phyloP scores from a whole-genome alignment of 352 stramenopile species.

The Globisporangium middletonii region DNA sequence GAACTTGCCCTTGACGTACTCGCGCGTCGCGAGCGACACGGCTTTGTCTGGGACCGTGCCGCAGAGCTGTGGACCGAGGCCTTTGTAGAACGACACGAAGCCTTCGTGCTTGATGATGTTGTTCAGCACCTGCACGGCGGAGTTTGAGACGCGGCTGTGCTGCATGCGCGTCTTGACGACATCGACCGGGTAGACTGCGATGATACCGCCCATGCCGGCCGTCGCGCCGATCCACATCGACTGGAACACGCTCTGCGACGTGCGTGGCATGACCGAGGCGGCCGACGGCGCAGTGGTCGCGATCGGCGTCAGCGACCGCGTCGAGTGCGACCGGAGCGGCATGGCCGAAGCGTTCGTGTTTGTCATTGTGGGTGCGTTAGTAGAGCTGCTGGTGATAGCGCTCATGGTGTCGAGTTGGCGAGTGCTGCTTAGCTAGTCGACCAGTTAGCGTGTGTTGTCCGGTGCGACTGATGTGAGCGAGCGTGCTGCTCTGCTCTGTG shows the following conservation, averaged over 20 bases:
- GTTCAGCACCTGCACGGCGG: slow-evolving; percentile 47
- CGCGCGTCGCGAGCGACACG: slow-evolving; percentile 68
- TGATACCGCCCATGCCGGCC: slow-evolving; percentile 74
- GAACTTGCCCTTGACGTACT: slow-evolving; percentile 77
- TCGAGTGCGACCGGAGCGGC: slow-evolving; percentile 7
- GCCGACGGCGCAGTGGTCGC: slow-evolving; percentile 3
- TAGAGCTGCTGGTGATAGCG: neutral
- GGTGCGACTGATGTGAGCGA: no score
- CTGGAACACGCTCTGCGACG: slow-evolving; percentile 56
- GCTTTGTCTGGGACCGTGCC: slow-evolving; percentile 79
- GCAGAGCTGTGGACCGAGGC: slow-evolving; percentile 58
- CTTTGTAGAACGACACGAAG: slow-evolving; percentile 73
- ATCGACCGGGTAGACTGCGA: slow-evolving; percentile 76
- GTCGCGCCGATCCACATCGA: slow-evolving; percentile 80
- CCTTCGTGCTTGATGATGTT: slow-evolving; percentile 58
- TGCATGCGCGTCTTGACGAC: slow-evolving; percentile 87
- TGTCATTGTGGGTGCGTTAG: neutral
- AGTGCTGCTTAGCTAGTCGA: no score
- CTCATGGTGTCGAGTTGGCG: neutral
- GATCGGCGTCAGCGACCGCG: slow-evolving; percentile 8
- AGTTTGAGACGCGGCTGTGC: slow-evolving; percentile 51
- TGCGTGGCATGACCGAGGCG: slow-evolving; percentile 5
- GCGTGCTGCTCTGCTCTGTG: no score
- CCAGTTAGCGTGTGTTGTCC: no score
- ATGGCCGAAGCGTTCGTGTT: neutral